Percentiles rank a stretch among this genome's conserved stretches.
Evolutionary conservation across 129 eudicot genomes (phyloP).

Genomic region (Centrapalus pauciflorus): DNA sequence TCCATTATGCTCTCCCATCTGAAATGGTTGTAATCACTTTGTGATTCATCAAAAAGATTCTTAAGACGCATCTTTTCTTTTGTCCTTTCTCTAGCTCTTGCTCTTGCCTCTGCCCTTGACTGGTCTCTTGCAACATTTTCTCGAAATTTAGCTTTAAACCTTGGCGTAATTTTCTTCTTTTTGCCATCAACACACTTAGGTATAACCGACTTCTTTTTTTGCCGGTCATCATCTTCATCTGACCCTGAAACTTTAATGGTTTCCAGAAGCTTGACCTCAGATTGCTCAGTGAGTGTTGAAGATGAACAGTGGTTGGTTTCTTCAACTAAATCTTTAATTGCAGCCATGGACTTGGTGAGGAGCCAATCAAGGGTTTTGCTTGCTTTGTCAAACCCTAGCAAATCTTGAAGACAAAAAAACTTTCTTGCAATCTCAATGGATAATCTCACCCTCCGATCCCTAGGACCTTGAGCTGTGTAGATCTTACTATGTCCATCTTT

Average conservation of each 20-base stretch:
- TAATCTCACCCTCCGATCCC: slow-evolving; percentile 76
- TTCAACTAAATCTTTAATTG: slow-evolving; percentile 50
- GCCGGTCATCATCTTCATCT: neutral
- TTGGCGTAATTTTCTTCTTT: slow-evolving; percentile 5
- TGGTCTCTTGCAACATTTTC: slow-evolving; percentile 31
- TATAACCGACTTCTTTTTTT: slow-evolving; percentile 6
- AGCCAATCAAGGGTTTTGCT: slow-evolving; percentile 90
- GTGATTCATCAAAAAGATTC: slow-evolving; percentile 9
- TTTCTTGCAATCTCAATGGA: slow-evolving; percentile 65
- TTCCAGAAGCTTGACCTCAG: slow-evolving; percentile 19
- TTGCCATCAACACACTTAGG: slow-evolving; percentile 12
- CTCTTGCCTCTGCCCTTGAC: slow-evolving; percentile 71
- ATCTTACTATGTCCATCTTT: slow-evolving; percentile 63
- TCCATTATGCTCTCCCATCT: neutral
- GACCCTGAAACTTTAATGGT: slow-evolving; percentile 8
- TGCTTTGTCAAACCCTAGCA: slow-evolving; percentile 70
- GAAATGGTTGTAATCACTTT: neutral
- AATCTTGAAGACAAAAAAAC: slow-evolving; percentile 83
- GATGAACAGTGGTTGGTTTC: slow-evolving; percentile 15
- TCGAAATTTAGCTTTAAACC: neutral
- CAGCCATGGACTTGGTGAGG: slow-evolving; percentile 42
- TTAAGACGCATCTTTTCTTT: slow-evolving; percentile 38
- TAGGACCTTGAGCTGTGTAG: slow-evolving; percentile 52
- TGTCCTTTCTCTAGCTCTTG: slow-evolving; percentile 74
- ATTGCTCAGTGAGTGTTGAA: slow-evolving; percentile 5